phyloP scores from a whole-genome alignment of 1,284 basidiomycete species.

The Trametes sp. region DNA sequence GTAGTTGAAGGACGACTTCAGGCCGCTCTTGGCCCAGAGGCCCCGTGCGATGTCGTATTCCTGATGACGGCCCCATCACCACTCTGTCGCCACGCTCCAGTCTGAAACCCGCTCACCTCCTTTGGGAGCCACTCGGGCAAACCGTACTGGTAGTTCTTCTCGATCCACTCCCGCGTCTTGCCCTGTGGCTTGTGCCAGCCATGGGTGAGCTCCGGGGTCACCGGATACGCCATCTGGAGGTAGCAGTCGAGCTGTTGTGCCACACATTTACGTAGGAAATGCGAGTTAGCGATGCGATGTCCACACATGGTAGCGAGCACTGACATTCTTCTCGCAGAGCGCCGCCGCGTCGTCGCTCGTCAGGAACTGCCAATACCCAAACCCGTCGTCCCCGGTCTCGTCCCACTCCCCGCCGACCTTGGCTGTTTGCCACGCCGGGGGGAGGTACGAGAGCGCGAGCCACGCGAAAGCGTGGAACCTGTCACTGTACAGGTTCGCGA shows the following conservation, averaged over 20 bases:
- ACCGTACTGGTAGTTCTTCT: not conserved
- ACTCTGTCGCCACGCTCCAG: not conserved
- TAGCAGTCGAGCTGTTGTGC: slow-evolving; percentile 21
- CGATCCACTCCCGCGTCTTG: slow-evolving; percentile 9
- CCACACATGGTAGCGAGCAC: too few relatives aligned
- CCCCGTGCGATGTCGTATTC: slow-evolving; percentile 11
- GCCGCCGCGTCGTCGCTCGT: slow-evolving; percentile 26
- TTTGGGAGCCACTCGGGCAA: slow-evolving; percentile 3
- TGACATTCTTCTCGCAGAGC: slow-evolving; percentile 44
- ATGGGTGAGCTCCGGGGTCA: not conserved
- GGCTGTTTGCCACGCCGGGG: slow-evolving; percentile 38
- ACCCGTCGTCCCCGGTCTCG: slow-evolving; percentile 40
- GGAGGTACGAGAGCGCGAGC: slow-evolving; percentile 47
- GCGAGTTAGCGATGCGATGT: not conserved
- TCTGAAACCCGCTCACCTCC: not conserved
- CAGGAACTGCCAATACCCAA: slow-evolving; percentile 43
- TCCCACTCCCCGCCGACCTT: slow-evolving; percentile 38
- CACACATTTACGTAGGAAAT: too few relatives aligned
- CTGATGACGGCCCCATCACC: not conserved
- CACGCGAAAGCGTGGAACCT: slow-evolving; percentile 52
- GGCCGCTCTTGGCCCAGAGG: not conserved
- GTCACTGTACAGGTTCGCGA: slow-evolving; percentile 47
- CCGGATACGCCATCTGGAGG: slow-evolving; percentile 14
- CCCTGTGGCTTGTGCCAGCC: not conserved
- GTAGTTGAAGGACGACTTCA: slow-evolving; percentile 7